These are phyloP conservation scores for Yamadazyma philogaea DNA, from an alignment of 805 yeast species.

Conservation along the genomic window DNA sequence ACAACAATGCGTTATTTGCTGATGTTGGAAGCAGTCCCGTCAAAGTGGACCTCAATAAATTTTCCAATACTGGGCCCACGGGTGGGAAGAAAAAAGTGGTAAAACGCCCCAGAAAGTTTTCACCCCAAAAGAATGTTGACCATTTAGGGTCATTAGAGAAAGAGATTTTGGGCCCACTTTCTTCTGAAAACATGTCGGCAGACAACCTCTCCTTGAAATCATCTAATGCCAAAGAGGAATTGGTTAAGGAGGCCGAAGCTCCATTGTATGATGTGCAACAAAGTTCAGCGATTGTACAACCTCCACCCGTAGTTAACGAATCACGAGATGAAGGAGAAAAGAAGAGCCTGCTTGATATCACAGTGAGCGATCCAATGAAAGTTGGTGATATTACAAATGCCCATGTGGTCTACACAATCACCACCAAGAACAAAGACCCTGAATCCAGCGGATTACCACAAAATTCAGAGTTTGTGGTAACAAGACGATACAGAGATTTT, in stretches of 20 bases:
- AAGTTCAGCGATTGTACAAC: constrained; percentile 1
- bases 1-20: constrained; percentile 30
- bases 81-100: constrained; percentile 11
- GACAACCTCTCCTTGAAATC: constrained; percentile 21
- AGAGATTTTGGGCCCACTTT: constrained; percentile 26
- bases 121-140: constrained; percentile 28
- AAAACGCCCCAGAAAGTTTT: constrained; percentile 29
- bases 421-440: constrained; percentile 52
- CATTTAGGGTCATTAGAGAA: constrained; percentile 20
- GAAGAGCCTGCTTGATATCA: constrained; percentile 49
- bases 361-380: constrained; percentile 86
- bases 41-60: constrained; percentile 5
- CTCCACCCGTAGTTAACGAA: constrained; percentile 6
- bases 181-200: constrained; percentile 14
- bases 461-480: constrained; percentile 48
- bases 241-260: constrained; percentile 46
- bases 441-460: constrained; percentile 20
- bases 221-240: constrained; percentile 24
- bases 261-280: constrained; percentile 48
- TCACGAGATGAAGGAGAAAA: background rate
- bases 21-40: constrained; percentile 20
- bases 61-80: background rate
- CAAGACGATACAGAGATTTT: constrained; percentile 87
- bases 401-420: constrained; percentile 82
- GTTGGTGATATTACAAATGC: constrained; percentile 88